Conservation (phyloP, 257 asterid species). For the Agastache rugosa region DNA sequence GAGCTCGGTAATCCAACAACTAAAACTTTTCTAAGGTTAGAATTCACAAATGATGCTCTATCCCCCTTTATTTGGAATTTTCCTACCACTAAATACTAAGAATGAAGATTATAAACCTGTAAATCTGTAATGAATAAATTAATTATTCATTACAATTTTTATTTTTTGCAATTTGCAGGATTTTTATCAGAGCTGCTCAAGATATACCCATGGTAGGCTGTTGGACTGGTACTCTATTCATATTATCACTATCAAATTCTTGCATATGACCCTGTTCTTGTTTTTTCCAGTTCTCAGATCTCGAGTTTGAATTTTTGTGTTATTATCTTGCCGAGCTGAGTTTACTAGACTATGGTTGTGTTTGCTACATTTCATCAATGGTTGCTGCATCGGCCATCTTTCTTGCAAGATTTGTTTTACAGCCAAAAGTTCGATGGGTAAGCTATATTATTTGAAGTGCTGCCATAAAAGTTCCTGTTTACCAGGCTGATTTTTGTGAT, state of each 20-base stretch:
- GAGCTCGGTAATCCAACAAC: constrained; percentile 76
- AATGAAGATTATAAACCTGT: background rate
- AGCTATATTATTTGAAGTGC: constrained; percentile 37
- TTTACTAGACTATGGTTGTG: constrained; percentile 66
- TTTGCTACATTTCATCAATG: constrained; percentile 71
- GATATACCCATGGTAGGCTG: constrained; percentile 53
- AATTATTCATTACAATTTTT: background rate
- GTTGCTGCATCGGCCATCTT: constrained; percentile 88
- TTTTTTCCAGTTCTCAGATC: constrained; percentile 52
- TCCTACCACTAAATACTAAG: background rate
- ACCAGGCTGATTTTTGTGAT: constrained; percentile 8
- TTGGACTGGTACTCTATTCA: constrained; percentile 12
- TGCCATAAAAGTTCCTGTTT: background rate
- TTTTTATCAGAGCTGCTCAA: constrained; percentile 68
- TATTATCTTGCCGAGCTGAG: constrained; percentile 82
- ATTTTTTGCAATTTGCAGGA: constrained; percentile 52
- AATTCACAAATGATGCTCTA: background rate
- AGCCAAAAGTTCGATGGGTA: constrained; percentile 77
- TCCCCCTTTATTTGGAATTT: background rate
- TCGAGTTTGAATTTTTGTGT: constrained; percentile 65
- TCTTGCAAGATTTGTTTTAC: constrained; percentile 64
- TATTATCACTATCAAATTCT: constrained; percentile 3
- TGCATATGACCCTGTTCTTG: constrained; percentile 28
- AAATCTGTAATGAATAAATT: background rate
- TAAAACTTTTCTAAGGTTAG: constrained; percentile 80